Conservation (phyloP, 2,329 filamentous ascomycete species). For the Paecilomyces formosus region DNA sequence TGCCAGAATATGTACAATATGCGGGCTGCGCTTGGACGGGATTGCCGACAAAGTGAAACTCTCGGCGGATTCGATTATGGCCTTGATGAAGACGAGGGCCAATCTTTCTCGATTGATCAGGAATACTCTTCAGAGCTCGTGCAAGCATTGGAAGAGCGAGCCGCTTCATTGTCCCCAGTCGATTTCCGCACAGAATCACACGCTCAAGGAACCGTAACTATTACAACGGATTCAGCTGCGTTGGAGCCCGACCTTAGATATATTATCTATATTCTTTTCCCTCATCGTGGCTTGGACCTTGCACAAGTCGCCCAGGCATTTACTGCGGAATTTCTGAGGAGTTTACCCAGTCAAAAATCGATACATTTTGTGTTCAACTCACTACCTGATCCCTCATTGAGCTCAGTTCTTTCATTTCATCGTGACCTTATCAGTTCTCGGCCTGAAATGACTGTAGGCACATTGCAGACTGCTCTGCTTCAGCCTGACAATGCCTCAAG, state of each 20-base stretch:
- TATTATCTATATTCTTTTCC: conserved; percentile 5
- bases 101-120: not conserved
- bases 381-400: conserved; percentile 1
- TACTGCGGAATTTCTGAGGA: not conserved
- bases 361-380: conserved; percentile 3
- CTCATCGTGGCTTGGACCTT: not conserved
- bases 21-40: not conserved
- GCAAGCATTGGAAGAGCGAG: conserved; percentile 1
- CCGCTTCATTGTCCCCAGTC: not conserved
- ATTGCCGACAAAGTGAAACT: not conserved
- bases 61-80: conserved; percentile 3
- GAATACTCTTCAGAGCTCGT: not conserved
- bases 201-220: not conserved
- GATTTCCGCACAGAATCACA: not conserved
- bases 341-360: conserved; percentile 2
- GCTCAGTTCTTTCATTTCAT: conserved; percentile 1
- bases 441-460: conserved; percentile 1
- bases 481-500: not conserved
- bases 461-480: not conserved
- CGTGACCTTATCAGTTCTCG: conserved; percentile 1
- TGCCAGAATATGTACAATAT: conserved; percentile 1
- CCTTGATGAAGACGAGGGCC: conserved; percentile 2
- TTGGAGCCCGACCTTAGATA: conserved; percentile 4
- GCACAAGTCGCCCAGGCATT: conserved; percentile 1
- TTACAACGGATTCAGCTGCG: not conserved